These are phyloP conservation scores for Ormosia emarginata DNA, from an alignment of 306 rosid species.

Conservation along the genomic window DNA sequence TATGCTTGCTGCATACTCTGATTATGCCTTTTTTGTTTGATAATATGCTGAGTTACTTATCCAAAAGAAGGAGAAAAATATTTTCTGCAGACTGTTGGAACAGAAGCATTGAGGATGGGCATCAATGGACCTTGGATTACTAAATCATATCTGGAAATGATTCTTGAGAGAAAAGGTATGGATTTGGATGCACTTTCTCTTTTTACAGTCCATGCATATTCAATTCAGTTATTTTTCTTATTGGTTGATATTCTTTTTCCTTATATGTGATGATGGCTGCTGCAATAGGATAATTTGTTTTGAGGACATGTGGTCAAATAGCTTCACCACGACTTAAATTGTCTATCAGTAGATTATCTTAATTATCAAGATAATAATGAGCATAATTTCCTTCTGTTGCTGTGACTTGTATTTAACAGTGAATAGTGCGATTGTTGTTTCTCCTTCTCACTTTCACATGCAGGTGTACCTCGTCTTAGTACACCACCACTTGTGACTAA, in stretches of 20 bases:
- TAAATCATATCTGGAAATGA: conserved; percentile 95
- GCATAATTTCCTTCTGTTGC: background rate
- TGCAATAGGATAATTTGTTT: conserved; percentile 6
- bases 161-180: conserved; percentile 90
- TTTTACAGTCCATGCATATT: background rate
- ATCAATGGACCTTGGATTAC: conserved; percentile 87
- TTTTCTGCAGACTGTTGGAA: conserved; percentile 82
- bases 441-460: conserved; percentile 28
- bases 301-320: conserved; percentile 3
- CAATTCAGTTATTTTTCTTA: background rate
- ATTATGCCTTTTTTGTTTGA: background rate
- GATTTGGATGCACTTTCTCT: background rate
- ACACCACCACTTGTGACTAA: conserved; percentile 86
- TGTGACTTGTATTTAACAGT: conserved; percentile 6
- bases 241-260: background rate
- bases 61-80: background rate
- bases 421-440: conserved; percentile 8
- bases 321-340: background rate
- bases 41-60: conserved; percentile 18
- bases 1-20: conserved; percentile 1
- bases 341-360: conserved; percentile 15
- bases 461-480: conserved; percentile 99
- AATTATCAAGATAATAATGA: conserved; percentile 14
- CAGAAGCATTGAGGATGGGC: conserved; percentile 78
- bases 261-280: conserved; percentile 6